Conservation (phyloP, 495 filamentous ascomycete species). For the Lineolata rhizophorae region DNA sequence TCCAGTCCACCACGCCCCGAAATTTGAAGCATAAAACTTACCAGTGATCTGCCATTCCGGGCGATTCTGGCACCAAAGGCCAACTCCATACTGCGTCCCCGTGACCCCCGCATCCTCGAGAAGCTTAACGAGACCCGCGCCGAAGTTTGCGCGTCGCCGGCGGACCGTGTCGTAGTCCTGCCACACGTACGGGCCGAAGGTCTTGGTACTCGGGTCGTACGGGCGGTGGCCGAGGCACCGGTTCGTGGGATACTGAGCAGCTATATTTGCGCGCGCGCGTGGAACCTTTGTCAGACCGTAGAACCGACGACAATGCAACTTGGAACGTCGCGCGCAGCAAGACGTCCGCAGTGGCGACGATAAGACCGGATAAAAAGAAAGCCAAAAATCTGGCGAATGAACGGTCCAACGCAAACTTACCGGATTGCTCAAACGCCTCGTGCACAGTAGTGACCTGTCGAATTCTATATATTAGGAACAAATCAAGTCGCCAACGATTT, state of each 20-base stretch:
- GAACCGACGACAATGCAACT: too few relatives aligned
- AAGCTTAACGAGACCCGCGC: slow-evolving; percentile 66
- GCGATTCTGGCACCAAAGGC: slow-evolving; percentile 88
- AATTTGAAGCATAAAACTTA: slow-evolving; percentile 17
- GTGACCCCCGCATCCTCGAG: slow-evolving; percentile 46
- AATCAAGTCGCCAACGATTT: background rate
- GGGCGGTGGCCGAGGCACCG: slow-evolving; percentile 62
- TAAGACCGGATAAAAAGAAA: too few relatives aligned
- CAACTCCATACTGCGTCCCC: slow-evolving; percentile 56
- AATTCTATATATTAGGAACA: background rate
- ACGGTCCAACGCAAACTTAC: slow-evolving; percentile 14
- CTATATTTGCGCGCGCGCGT: too few relatives aligned
- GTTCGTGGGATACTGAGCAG: too few relatives aligned
- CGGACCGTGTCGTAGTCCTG: slow-evolving; percentile 63
- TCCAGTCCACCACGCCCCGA: too few relatives aligned
- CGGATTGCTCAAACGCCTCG: slow-evolving; percentile 57
- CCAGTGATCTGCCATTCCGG: slow-evolving; percentile 94
- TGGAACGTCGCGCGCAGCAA: too few relatives aligned
- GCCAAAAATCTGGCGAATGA: too few relatives aligned
- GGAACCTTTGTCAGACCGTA: slow-evolving; percentile 14
- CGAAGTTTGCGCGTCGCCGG: slow-evolving; percentile 59
- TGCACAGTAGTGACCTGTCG: slow-evolving; percentile 44
- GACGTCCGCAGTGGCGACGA: too few relatives aligned
- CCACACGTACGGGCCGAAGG: slow-evolving; percentile 65
- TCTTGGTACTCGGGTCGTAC: slow-evolving; percentile 54